Conservation (phyloP, 192 early-diverging fungal genomes). For the Umbelopsis ramanniana region DNA sequence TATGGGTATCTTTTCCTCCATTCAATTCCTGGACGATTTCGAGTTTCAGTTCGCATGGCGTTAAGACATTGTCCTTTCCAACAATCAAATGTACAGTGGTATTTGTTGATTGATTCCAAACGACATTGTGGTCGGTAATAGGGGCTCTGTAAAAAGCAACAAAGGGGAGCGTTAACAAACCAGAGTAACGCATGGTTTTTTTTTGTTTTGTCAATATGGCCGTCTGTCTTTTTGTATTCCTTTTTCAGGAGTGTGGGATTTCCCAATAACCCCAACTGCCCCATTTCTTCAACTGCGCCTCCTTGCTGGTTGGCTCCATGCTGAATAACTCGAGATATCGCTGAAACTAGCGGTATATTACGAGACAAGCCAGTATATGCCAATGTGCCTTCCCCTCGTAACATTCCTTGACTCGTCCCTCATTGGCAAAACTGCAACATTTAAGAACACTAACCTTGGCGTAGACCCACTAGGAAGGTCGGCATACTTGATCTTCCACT, state of each 20-base stretch:
- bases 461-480: conserved; percentile 39
- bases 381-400: not conserved
- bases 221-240: not conserved
- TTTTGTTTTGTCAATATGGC: not conserved
- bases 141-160: conserved; percentile 38
- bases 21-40: conserved; percentile 65
- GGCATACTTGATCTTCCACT: conserved; percentile 71
- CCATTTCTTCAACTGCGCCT: conserved; percentile 7
- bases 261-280: not conserved
- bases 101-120: conserved; percentile 62
- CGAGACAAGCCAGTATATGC: not conserved
- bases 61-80: conserved; percentile 73
- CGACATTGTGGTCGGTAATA: conserved; percentile 61
- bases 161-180: conserved; percentile 4
- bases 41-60: conserved; percentile 75
- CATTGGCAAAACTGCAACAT: not conserved
- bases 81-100: conserved; percentile 66
- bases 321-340: not conserved
- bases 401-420: not conserved
- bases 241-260: not conserved
- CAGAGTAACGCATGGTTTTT: not conserved
- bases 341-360: not conserved
- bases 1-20: conserved; percentile 60
- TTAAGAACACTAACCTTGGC: conserved; percentile 32
- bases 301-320: not conserved